Evolutionary conservation across 352 stramenopile species (phyloP).

Genomic region (Phytophthora citricola): DNA sequence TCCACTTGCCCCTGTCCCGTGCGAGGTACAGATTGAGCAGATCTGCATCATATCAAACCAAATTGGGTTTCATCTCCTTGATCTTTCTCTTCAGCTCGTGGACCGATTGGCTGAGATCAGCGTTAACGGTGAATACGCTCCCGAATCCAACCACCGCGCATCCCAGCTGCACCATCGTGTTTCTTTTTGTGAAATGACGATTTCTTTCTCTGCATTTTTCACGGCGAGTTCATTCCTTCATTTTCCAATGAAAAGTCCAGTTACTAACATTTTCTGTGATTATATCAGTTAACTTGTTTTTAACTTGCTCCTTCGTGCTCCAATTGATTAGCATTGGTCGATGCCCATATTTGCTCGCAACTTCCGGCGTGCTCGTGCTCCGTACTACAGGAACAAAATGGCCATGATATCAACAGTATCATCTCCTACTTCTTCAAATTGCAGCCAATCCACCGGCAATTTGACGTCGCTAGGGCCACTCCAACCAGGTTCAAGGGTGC

Average conservation of each 20-base stretch:
- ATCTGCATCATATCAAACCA: too few relatives aligned
- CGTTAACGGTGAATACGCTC: too few relatives aligned
- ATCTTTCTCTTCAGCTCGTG: too few relatives aligned
- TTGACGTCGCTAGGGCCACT: conserved; percentile 64
- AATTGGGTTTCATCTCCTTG: too few relatives aligned
- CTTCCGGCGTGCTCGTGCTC: conserved; percentile 8
- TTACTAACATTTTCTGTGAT: background rate
- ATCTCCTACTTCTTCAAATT: conserved; percentile 1
- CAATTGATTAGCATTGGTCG: conserved; percentile 20
- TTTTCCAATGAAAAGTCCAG: background rate
- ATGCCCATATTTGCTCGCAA: conserved; percentile 12
- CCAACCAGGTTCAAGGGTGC: conserved; percentile 38
- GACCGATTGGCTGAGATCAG: too few relatives aligned
- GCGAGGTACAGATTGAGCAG: too few relatives aligned
- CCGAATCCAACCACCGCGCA: too few relatives aligned
- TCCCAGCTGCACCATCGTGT: too few relatives aligned
- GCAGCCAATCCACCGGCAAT: conserved; percentile 37
- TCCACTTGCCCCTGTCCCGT: too few relatives aligned
- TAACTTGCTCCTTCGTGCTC: conserved; percentile 1
- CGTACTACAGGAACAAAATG: conserved; percentile 1
- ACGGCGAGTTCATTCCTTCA: too few relatives aligned
- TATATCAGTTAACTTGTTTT: conserved; percentile 25
- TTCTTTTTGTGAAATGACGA: too few relatives aligned
- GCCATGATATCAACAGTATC: conserved; percentile 7
- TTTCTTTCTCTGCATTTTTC: too few relatives aligned